phyloP scores from a whole-genome alignment of 768 basidiomycete species.

The Lactarius tabidus region DNA sequence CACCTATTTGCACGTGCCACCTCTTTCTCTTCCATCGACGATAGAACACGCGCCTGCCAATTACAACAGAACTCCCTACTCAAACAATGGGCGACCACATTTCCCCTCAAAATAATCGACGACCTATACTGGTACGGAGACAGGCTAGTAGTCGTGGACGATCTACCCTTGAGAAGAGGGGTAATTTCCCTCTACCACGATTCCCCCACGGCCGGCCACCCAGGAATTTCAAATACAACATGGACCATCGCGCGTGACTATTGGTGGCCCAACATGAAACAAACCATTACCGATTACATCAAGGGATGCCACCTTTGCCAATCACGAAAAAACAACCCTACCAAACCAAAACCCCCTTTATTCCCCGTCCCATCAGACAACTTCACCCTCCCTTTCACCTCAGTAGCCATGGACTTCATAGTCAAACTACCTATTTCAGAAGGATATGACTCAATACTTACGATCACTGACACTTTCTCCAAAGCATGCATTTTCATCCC shows the following conservation, averaged over 20 bases:
- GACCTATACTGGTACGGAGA: background rate
- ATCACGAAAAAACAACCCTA: too few species aligned
- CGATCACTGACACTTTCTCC: too few species aligned
- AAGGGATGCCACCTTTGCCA: too few species aligned
- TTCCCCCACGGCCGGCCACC: background rate
- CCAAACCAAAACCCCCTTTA: too few species aligned
- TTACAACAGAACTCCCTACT: background rate
- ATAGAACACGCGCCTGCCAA: background rate
- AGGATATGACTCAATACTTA: too few species aligned
- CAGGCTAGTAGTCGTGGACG: background rate
- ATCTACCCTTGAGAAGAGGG: background rate
- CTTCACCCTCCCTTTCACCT: too few species aligned
- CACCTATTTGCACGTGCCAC: background rate
- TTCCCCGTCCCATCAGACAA: too few species aligned
- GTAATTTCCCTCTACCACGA: background rate
- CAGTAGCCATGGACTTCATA: too few species aligned
- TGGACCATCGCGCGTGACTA: background rate
- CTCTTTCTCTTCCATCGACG: background rate
- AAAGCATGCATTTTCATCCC: too few species aligned
- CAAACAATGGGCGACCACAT: fast-evolving
- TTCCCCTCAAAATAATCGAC: background rate
- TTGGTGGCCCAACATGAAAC: background rate
- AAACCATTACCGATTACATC: too few species aligned
- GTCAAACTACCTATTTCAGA: too few species aligned
- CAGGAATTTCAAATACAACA: background rate